These are phyloP conservation scores for Solanum ahanhuiri DNA, from an alignment of 257 asterid species.

Conservation along the genomic window DNA sequence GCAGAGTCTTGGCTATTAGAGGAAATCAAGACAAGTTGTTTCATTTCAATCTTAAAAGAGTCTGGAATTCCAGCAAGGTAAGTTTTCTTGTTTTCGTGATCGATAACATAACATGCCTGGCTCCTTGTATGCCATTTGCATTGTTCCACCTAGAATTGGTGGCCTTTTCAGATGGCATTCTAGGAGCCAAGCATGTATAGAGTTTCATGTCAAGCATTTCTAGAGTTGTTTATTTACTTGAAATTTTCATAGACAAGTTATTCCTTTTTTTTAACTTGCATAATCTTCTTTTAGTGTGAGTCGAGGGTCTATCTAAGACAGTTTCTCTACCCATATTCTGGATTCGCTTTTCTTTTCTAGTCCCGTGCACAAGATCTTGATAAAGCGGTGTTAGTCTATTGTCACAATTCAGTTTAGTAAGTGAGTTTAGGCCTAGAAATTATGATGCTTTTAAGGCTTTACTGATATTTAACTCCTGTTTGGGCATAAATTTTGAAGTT, in stretches of 20 bases:
- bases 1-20: not conserved
- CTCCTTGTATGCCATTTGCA: slow-evolving; percentile 50
- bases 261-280: not conserved
- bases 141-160: slow-evolving; percentile 2
- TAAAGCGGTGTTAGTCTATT: not conserved
- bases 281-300: not conserved
- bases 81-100: not conserved
- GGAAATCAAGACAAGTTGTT: not conserved
- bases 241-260: not conserved
- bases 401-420: not conserved
- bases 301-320: not conserved
- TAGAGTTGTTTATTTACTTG: not conserved
- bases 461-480: not conserved
- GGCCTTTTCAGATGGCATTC: slow-evolving; percentile 33
- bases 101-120: slow-evolving; percentile 24
- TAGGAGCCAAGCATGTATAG: slow-evolving; percentile 32
- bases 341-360: not conserved
- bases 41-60: not conserved
- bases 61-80: not conserved
- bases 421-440: not conserved
- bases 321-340: not conserved
- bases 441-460: not conserved
- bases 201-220: not conserved
- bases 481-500: not conserved
- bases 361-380: not conserved